A percentile compares a stretch with the other conserved stretches of the same genome.
phyloP scores from a whole-genome alignment of 2,329 filamentous ascomycete genomes.

The Verticillium isaacii region DNA sequence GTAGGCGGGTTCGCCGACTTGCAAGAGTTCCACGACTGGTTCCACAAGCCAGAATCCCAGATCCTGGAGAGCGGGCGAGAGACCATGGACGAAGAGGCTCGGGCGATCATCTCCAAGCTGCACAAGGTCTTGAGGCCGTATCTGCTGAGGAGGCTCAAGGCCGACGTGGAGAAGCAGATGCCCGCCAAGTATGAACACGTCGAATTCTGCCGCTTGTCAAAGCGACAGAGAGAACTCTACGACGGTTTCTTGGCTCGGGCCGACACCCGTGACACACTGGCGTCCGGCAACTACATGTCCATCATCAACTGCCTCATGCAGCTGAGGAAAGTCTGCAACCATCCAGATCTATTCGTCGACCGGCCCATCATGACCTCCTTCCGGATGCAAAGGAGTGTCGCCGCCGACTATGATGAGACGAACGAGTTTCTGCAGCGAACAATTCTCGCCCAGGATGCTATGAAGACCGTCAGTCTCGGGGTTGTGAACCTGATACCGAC shows the following conservation, averaged over 20 bases:
- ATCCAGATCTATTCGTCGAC: constrained; percentile 94
- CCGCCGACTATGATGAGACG: constrained; percentile 68
- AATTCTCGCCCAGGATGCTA: constrained; percentile 57
- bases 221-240: constrained; percentile 91
- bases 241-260: constrained; percentile 91
- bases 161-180: constrained; percentile 98
- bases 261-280: constrained; percentile 82
- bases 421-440: constrained; percentile 65
- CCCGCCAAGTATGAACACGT: constrained; percentile 97
- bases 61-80: constrained; percentile 93
- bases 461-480: constrained; percentile 63
- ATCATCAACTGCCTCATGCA: constrained; percentile 99
- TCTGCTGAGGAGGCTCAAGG: constrained; percentile 83
- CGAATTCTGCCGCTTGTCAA: constrained; percentile 90
- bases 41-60: constrained; percentile 90
- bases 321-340: constrained; percentile 94
- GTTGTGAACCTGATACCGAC: constrained; percentile 78
- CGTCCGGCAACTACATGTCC: constrained; percentile 91
- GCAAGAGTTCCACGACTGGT: constrained; percentile 95
- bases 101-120: constrained; percentile 85
- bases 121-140: constrained; percentile 94
- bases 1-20: constrained; percentile 88
- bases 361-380: constrained; percentile 96
- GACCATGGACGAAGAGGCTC: constrained; percentile 89
- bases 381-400: constrained; percentile 77